Base-by-base conservation (phyloP, 306 rosid genomes). In the Echinosophora koreensis region DNA sequence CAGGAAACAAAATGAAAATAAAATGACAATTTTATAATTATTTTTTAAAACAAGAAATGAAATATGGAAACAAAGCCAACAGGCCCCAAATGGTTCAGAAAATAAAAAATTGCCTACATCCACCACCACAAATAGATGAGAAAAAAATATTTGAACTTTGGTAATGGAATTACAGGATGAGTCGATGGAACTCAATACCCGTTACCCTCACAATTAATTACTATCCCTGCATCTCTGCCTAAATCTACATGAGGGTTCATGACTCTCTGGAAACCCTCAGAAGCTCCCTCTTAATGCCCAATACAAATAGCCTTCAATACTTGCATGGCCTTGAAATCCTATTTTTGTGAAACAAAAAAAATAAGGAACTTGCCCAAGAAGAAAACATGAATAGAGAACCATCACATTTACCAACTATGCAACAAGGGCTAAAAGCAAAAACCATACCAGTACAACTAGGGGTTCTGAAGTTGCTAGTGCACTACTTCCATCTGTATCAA, bases 401-500 rank as follows among this genome's bases (percentile, higher is more conserved):
- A 28, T 67, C 6, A 55, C 27, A 38, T 49, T 58, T 67, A 34
- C 66, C 57, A 41, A 55, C 14, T 57, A 73, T 2, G 68, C 72
- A 70, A 56, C 61, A 11, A 34, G 39, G 46, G 59, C 42, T 58
- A 18, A 77, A 62, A 55, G 52, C 37, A 71, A 16, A 58, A 62
- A 39, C 37, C 55, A 12, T 95, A 95, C 99, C 93, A 95, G 81
- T 83, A 95, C 97, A 79, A 85, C 97, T 15, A 92, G 82, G 54
- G 99, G 99, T 84, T 95, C 99, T 67, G 93, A 87, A 52, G 88
- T 77, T 34, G 99, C 97, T 50, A 92, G 42, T 15, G 96, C 95
- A 78, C 65, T 79, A 86, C 90, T 92, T 90, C 99, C 99, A 77
- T 95, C 97, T 22, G 97, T 92, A 84, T 95, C 99, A 34, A 92